Percentiles rank a stretch among this genome's conserved stretches.
phyloP scores from a whole-genome alignment of 192 early-diverging fungal species.

The Coemansia sp. region DNA sequence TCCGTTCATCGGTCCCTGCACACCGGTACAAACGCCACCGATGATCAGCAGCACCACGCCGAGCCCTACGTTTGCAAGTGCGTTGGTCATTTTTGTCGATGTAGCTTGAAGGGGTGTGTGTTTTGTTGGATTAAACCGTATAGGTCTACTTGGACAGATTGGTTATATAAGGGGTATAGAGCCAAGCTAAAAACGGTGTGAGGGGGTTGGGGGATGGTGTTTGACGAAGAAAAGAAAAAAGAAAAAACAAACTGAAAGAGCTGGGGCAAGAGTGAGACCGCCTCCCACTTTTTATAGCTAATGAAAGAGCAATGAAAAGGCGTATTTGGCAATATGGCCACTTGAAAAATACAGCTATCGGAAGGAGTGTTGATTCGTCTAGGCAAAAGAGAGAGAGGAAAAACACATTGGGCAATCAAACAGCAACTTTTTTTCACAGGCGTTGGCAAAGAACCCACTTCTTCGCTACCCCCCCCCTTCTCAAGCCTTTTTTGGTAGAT shows the following conservation, averaged over 20 bases:
- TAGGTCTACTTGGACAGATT: too few relatives aligned
- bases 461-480: not conserved
- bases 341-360: not conserved
- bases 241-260: not conserved
- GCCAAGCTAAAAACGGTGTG: not conserved
- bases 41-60: slow-evolving; percentile 55
- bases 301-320: not conserved
- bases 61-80: slow-evolving; percentile 35
- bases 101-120: not conserved
- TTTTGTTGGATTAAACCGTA: too few relatives aligned
- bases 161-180: not conserved
- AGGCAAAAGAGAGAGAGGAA: not conserved
- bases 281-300: not conserved
- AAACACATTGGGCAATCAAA: not conserved
- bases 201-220: not conserved
- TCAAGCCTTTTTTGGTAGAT: not conserved
- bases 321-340: not conserved
- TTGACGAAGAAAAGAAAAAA: not conserved
- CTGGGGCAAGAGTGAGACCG: not conserved
- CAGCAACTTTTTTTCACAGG: not conserved
- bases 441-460: not conserved
- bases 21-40: slow-evolving; percentile 48
- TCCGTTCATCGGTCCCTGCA: slow-evolving; percentile 56
- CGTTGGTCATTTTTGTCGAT: slow-evolving; percentile 14
- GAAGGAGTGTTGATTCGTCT: slow-evolving; percentile 2